Base-by-base conservation (phyloP, 371 early-diverging fungal genomes). In the Apophysomyces ossiformis region DNA sequence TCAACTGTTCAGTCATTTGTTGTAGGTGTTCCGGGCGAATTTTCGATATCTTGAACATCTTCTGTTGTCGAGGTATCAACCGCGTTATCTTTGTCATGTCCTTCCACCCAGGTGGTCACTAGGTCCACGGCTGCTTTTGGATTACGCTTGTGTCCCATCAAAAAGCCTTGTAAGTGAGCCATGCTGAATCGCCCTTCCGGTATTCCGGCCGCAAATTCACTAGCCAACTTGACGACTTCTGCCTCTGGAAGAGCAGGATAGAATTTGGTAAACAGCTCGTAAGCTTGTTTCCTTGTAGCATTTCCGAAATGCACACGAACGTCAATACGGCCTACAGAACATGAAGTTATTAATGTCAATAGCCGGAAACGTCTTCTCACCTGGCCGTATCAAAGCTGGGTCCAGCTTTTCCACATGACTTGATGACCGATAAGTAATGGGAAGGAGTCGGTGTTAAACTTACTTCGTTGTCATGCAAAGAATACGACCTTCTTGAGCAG, bases 351-450 rank as follows among this genome's bases (percentile, higher is more conserved):
- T 26, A 26, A 26, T 2, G 36, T 60, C 39, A 26, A 39, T 36
- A 13, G 58, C 12, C 54, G 36, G 21, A 32, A 39, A 9, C 8
- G 1, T 7, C n/a, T 59, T 73, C 61, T 41, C 36, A 66, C 68
- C 99, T 7, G 99, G 99, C 35, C 99, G 87, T 60, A 98, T 93
- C 61, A 99, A 79, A 5, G 99, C 99, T 13, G 94, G 89, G 70
- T 99, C 99, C 36, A 99, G 85, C 13, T 89, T 87, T 39, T 96
- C 96, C 36, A 97, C 79, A 71, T 97, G 97, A 72, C 98, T 99
- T 26, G 35, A 1, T 16, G 37, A 6, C 16, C 12, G 35, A 45
- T 35, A 26, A 60, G n/a, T 12, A 26, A 26, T 26, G 26, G 26
- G 26, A 26, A 2, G 26, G 26, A 26, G 2, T 26, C 26, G 2